Evolutionary conservation across 2,329 filamentous ascomycete genomes (phyloP).

Genomic region (Zarea fungicola): DNA sequence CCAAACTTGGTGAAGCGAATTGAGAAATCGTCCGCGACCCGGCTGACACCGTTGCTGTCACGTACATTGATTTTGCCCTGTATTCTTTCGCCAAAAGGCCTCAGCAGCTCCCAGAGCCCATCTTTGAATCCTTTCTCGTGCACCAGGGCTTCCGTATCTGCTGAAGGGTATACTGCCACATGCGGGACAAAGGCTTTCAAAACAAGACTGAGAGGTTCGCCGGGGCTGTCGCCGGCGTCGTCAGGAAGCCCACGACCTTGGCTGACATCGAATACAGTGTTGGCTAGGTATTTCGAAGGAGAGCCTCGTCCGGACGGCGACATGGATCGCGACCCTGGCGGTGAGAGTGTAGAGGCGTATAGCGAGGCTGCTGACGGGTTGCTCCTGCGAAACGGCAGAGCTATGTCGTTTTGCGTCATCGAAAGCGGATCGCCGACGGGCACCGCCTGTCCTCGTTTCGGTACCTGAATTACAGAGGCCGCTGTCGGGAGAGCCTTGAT

Average conservation of each 20-base stretch:
- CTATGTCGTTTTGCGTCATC: conserved; percentile 47
- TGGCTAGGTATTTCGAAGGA: conserved; percentile 50
- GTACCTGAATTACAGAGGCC: conserved; percentile 52
- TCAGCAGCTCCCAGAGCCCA: conserved; percentile 77
- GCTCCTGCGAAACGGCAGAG: conserved; percentile 47
- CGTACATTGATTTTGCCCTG: conserved; percentile 84
- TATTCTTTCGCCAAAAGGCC: conserved; percentile 86
- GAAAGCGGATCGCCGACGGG: conserved; percentile 43
- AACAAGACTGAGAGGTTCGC: conserved; percentile 61
- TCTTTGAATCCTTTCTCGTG: conserved; percentile 77
- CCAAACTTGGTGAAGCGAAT: conserved; percentile 77
- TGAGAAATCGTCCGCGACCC: conserved; percentile 82
- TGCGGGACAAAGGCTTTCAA: conserved; percentile 84
- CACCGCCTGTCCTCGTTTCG: conserved; percentile 57
- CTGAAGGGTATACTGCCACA: conserved; percentile 79
- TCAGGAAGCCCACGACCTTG: conserved; percentile 41
- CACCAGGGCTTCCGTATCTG: conserved; percentile 76
- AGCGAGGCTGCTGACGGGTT: conserved; percentile 56
- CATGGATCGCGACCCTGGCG: conserved; percentile 60
- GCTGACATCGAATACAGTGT: conserved; percentile 52
- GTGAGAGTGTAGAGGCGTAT: conserved; percentile 62
- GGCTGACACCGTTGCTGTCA: conserved; percentile 82
- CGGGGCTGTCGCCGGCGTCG: conserved; percentile 38
- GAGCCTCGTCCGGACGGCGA: conserved; percentile 60
- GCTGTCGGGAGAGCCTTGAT: conserved; percentile 65